Evolutionary conservation across 768 basidiomycete species (phyloP).

Genomic region (Polyporus arcularius): DNA sequence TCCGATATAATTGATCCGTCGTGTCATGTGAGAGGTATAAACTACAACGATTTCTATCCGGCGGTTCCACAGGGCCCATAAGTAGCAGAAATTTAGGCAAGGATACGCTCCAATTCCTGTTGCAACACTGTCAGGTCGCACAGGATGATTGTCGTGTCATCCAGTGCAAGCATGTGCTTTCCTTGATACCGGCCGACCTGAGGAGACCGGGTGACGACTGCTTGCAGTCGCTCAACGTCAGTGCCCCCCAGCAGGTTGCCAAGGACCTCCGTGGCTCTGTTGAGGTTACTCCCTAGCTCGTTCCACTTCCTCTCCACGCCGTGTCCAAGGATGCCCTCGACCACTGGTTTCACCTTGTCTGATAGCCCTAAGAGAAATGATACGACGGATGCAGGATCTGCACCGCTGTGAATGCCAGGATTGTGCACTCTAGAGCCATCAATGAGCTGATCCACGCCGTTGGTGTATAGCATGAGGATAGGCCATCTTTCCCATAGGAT

Average conservation of each 20-base stretch:
- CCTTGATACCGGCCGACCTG: neutral
- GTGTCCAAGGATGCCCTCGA: neutral
- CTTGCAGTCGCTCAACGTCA: neutral
- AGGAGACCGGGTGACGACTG: neutral
- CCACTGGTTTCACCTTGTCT: neutral
- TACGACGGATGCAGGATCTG: neutral
- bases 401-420: neutral
- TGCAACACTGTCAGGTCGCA: neutral
- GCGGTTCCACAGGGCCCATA: no score
- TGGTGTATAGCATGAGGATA: neutral
- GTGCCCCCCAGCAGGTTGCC: conserved; percentile 2
- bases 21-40: no score
- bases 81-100: no score
- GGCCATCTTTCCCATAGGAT: neutral
- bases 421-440: neutral
- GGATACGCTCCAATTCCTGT: neutral
- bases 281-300: neutral
- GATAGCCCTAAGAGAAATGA: neutral
- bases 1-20: no score
- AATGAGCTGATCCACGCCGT: neutral
- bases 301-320: neutral
- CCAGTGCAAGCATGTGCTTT: no score
- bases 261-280: neutral
- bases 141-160: neutral
- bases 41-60: no score